Percentiles rank a stretch among this genome's conserved stretches.
Conservation (phyloP, 2,329 filamentous ascomycete species). For the Clonostachys byssicola region DNA sequence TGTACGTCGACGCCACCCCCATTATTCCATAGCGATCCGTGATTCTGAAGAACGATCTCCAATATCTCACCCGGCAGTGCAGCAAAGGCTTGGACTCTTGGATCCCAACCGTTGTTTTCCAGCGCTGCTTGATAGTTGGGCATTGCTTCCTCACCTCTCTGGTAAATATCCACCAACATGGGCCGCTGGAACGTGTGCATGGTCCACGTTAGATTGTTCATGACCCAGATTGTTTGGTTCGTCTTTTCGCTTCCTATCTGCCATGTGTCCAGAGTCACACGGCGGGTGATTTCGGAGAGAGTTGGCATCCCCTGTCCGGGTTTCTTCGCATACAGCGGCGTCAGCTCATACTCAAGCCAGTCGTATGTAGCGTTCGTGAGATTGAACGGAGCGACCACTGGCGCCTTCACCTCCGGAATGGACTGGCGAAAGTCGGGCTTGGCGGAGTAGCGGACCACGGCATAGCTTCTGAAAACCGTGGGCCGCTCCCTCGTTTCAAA, state of each 20-base stretch:
- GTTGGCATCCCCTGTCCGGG: conserved; percentile 22
- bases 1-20: conserved; percentile 40
- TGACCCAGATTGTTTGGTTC: not conserved
- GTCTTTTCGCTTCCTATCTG: conserved; percentile 2
- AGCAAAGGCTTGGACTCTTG: conserved; percentile 41
- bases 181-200: conserved; percentile 27
- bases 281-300: conserved; percentile 42
- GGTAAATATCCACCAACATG: conserved; percentile 48
- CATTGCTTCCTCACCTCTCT: conserved; percentile 39
- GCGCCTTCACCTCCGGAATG: conserved; percentile 2
- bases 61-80: conserved; percentile 51
- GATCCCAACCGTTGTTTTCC: conserved; percentile 49
- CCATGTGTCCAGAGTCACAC: conserved; percentile 33
- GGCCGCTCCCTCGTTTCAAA: conserved; percentile 46
- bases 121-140: conserved; percentile 42
- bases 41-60: conserved; percentile 34
- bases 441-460: conserved; percentile 35
- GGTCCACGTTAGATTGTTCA: conserved; percentile 28
- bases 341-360: conserved; percentile 44
- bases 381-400: conserved; percentile 10
- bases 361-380: conserved; percentile 24
- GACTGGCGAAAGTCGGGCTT: conserved; percentile 7
- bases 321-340: conserved; percentile 16
- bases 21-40: conserved; percentile 24
- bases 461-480: conserved; percentile 37